These are phyloP conservation scores for Limnomonas spitsbergensis DNA, from an alignment of 139 green algal genomes.

Conservation along the genomic window DNA sequence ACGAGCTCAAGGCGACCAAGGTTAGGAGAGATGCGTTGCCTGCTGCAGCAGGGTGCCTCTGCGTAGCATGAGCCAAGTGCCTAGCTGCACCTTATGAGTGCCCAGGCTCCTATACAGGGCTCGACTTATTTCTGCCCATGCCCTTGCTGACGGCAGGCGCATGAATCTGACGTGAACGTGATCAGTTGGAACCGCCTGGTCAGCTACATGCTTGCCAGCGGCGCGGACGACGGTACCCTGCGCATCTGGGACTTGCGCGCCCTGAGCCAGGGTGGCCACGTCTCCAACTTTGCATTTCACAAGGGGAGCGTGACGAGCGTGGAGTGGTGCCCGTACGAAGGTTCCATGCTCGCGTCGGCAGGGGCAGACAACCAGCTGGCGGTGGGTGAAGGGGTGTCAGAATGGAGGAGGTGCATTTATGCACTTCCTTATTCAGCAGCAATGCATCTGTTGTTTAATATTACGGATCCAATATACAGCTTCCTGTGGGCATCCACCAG, in stretches of 20 bases:
- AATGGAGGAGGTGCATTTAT: no score
- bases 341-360: constrained; percentile 80
- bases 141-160: constrained; percentile 44
- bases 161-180: constrained; percentile 92
- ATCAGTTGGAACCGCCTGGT: constrained; percentile 89
- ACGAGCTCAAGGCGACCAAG: no score
- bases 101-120: no score
- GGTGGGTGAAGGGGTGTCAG: constrained; percentile 19
- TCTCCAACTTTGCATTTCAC: constrained; percentile 42
- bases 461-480: no score
- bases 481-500: no score
- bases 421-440: no score
- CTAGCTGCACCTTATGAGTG: no score
- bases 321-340: constrained; percentile 93
- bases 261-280: constrained; percentile 51
- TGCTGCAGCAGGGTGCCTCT: no score
- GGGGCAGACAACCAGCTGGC: constrained; percentile 66
- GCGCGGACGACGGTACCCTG: constrained; percentile 84
- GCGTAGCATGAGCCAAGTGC: no score
- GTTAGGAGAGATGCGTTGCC: no score
- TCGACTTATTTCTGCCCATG: no score
- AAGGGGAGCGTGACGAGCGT: constrained; percentile 78
- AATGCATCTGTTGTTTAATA: no score
- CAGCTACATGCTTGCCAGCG: constrained; percentile 90
- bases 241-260: constrained; percentile 92